These are phyloP conservation scores for Smallanthus sonchifolius DNA, from an alignment of 129 eudicot species.

Conservation along the genomic window DNA sequence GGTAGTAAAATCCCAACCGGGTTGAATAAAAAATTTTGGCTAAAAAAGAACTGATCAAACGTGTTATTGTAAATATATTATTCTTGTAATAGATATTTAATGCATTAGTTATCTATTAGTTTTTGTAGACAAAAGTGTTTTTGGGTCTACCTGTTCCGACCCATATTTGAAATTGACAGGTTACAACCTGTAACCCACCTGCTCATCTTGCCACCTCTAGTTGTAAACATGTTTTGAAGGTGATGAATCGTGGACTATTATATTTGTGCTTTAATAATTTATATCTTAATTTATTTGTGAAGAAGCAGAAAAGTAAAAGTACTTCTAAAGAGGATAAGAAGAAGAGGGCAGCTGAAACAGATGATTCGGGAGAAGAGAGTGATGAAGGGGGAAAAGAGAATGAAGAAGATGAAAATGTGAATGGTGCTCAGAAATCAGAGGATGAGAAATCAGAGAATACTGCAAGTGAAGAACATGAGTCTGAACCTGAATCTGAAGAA, in stretches of 20 bases:
- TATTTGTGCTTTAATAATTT: not conserved
- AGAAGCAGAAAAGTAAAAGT: slow-evolving; percentile 52
- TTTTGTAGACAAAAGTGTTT: not conserved
- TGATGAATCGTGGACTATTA: not conserved
- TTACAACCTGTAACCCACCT: not conserved
- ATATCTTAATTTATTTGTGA: slow-evolving; percentile 6
- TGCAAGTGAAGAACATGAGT: slow-evolving; percentile 56
- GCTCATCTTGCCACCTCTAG: not conserved
- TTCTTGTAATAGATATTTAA: not conserved
- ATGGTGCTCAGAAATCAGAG: slow-evolving; percentile 51
- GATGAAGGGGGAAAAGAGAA: slow-evolving; percentile 36
- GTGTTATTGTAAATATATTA: not conserved
- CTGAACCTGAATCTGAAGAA: slow-evolving; percentile 62
- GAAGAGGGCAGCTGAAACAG: slow-evolving; percentile 40
- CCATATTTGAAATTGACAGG: not conserved
- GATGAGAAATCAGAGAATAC: slow-evolving; percentile 43
- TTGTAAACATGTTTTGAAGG: not conserved
- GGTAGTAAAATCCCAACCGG: not conserved
- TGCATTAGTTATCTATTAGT: not conserved
- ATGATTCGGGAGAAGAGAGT: slow-evolving; percentile 49
- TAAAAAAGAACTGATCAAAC: not conserved
- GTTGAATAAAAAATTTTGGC: not conserved
- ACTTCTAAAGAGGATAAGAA: slow-evolving; percentile 49
- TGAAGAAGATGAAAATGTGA: slow-evolving; percentile 50
- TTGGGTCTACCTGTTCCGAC: not conserved